phyloP scores from a whole-genome alignment of 352 stramenopile species.

The Stramenopiles sp. region DNA sequence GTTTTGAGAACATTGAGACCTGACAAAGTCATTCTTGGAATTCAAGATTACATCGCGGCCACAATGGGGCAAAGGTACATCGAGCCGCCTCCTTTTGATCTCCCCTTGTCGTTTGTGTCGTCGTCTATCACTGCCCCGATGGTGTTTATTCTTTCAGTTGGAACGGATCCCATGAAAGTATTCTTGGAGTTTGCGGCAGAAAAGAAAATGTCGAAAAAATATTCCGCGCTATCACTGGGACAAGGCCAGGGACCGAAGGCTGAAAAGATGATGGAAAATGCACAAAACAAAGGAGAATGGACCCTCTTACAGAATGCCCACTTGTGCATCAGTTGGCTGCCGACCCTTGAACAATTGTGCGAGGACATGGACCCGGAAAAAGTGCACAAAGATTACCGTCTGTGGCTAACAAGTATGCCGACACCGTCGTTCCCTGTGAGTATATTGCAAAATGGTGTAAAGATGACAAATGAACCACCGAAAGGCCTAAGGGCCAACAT shows the following conservation, averaged over 20 bases:
- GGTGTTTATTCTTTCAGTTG: constrained; percentile 81
- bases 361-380: constrained; percentile 68
- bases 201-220: constrained; percentile 66
- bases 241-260: constrained; percentile 70
- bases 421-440: constrained; percentile 70
- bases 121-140: constrained; percentile 76
- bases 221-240: constrained; percentile 69
- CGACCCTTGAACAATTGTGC: constrained; percentile 72
- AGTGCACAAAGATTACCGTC: constrained; percentile 65
- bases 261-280: constrained; percentile 64
- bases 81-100: constrained; percentile 76
- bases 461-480: constrained; percentile 71
- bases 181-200: constrained; percentile 69
- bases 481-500: constrained; percentile 71
- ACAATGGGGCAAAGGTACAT: constrained; percentile 73
- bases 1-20: constrained; percentile 66
- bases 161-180: constrained; percentile 78
- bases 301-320: constrained; percentile 90
- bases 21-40: constrained; percentile 67
- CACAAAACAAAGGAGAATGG: constrained; percentile 60
- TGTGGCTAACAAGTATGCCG: constrained; percentile 81
- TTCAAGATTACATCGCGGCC: constrained; percentile 65
- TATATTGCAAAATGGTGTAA: constrained; percentile 72
- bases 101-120: constrained; percentile 69
- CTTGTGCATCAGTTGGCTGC: constrained; percentile 75